A percentile compares a stretch with the other conserved stretches of the same genome.
Evolutionary conservation across 495 filamentous ascomycete species (phyloP).

Genomic region (Extremus antarcticus): DNA sequence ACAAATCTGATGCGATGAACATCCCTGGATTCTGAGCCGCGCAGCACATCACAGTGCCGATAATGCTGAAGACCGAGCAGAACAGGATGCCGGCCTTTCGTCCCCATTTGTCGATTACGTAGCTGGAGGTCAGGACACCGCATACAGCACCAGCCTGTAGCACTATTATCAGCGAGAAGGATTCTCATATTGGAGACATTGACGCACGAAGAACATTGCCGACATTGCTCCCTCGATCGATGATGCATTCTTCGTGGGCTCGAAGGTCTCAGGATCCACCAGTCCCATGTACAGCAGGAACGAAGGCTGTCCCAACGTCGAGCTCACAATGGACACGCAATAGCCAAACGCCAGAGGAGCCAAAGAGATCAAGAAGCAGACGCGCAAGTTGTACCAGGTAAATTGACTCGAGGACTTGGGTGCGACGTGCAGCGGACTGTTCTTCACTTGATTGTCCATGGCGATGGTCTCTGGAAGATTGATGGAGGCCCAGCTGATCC

Average conservation of each 20-base stretch:
- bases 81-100: slow-evolving; percentile 17
- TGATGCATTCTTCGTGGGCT: slow-evolving; percentile 10
- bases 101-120: slow-evolving; percentile 19
- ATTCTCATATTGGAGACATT: no score
- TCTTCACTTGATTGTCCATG: neutral
- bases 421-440: neutral
- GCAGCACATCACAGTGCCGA: slow-evolving; percentile 15
- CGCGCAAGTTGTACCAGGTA: slow-evolving; percentile 19
- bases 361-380: slow-evolving; percentile 14
- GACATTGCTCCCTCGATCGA: slow-evolving; percentile 17
- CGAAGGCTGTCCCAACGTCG: slow-evolving; percentile 16
- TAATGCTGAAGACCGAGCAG: slow-evolving; percentile 14
- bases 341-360: slow-evolving; percentile 21
- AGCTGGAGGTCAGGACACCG: slow-evolving; percentile 13
- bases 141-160: slow-evolving; percentile 16
- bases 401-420: slow-evolving; percentile 6
- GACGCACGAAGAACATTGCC: slow-evolving; percentile 16
- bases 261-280: slow-evolving; percentile 13
- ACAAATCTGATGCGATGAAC: slow-evolving; percentile 19
- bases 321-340: slow-evolving; percentile 15
- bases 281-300: slow-evolving; percentile 20
- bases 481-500: no score
- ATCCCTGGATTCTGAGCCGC: slow-evolving; percentile 14
- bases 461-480: neutral
- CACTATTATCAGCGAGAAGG: neutral